These are phyloP conservation scores for Marasmius oreades DNA, from an alignment of 1,284 basidiomycete genomes.

Conservation along the genomic window DNA sequence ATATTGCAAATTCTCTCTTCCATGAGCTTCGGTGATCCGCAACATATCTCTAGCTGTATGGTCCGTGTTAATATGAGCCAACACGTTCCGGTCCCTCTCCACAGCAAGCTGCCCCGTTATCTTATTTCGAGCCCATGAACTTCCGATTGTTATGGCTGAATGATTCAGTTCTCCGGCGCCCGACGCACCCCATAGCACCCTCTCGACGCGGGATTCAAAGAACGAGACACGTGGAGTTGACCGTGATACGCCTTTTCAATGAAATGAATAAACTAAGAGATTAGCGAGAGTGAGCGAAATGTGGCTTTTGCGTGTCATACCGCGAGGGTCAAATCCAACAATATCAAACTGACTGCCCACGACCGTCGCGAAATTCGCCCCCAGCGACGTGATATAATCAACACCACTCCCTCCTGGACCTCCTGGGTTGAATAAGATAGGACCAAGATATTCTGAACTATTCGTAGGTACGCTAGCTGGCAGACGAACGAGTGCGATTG, in stretches of 20 bases:
- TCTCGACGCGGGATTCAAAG: conserved; percentile 9
- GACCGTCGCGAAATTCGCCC: conserved; percentile 27
- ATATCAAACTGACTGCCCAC: conserved; percentile 45
- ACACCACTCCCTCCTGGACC: conserved; percentile 41
- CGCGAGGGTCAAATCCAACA: conserved; percentile 48
- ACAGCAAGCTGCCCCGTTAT: conserved; percentile 20
- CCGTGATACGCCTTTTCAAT: conserved; percentile 10
- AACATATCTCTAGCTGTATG: conserved; percentile 27
- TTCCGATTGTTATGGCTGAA: conserved; percentile 16
- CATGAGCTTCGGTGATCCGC: conserved; percentile 22
- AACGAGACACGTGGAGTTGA: background rate
- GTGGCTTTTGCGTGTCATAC: too few species aligned
- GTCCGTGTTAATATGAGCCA: conserved; percentile 22
- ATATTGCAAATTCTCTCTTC: conserved; percentile 22
- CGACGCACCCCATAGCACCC: conserved; percentile 2
- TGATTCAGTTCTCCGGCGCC: conserved; percentile 10
- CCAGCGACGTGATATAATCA: conserved; percentile 22
- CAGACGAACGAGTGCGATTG: conserved; percentile 34
- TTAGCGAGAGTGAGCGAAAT: too few species aligned
- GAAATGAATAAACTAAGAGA: background rate
- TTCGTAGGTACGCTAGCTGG: conserved; percentile 20
- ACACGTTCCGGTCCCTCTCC: conserved; percentile 14
- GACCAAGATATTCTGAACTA: conserved; percentile 35
- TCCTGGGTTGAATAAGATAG: conserved; percentile 49
- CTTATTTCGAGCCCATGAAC: conserved; percentile 16